phyloP scores from a whole-genome alignment of 176 grass and related monocot genomes.

The Oryza officinalis region DNA sequence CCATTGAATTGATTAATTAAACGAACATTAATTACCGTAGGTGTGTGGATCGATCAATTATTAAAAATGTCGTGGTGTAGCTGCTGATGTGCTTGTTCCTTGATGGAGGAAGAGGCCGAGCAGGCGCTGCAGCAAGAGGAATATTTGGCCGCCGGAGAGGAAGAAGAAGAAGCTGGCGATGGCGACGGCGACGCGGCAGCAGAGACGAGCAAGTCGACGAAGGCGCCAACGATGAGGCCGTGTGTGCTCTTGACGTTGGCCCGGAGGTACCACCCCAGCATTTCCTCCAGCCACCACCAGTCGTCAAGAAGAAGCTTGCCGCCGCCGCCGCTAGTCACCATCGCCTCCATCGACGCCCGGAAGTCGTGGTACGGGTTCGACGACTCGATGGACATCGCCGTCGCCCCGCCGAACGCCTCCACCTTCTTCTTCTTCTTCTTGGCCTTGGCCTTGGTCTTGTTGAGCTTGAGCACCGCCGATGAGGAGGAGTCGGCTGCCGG shows the following conservation, averaged over 20 bases:
- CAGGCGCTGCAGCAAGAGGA: too few species aligned
- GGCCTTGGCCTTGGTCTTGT: slow-evolving; percentile 3
- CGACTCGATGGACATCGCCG: slow-evolving; percentile 64
- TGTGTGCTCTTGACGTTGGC: slow-evolving; percentile 66
- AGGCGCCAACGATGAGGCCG: slow-evolving; percentile 62
- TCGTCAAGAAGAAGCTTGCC: slow-evolving; percentile 1
- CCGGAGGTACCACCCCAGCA: slow-evolving; percentile 81
- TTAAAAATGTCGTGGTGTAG: too few species aligned
- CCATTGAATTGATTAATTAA: too few species aligned
- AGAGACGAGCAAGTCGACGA: slow-evolving; percentile 68
- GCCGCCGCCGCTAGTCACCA: slow-evolving; percentile 50
- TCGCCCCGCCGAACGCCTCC: slow-evolving; percentile 45
- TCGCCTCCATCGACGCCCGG: slow-evolving; percentile 74
- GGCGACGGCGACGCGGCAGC: neutral
- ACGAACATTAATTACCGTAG: too few species aligned
- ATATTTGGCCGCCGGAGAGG: slow-evolving; percentile 4
- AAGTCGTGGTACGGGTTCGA: slow-evolving; percentile 71
- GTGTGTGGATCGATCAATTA: too few species aligned
- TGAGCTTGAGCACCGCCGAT: slow-evolving; percentile 19
- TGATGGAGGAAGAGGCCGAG: too few species aligned
- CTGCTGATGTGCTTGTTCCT: too few species aligned
- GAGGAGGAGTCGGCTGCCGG: neutral
- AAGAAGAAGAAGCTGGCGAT: slow-evolving; percentile 16
- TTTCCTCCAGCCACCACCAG: slow-evolving; percentile 81
- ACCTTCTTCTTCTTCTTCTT: neutral